These are phyloP conservation scores for Metarhizium anisopliae DNA, from an alignment of 2,329 filamentous ascomycete genomes.

Conservation along the genomic window DNA sequence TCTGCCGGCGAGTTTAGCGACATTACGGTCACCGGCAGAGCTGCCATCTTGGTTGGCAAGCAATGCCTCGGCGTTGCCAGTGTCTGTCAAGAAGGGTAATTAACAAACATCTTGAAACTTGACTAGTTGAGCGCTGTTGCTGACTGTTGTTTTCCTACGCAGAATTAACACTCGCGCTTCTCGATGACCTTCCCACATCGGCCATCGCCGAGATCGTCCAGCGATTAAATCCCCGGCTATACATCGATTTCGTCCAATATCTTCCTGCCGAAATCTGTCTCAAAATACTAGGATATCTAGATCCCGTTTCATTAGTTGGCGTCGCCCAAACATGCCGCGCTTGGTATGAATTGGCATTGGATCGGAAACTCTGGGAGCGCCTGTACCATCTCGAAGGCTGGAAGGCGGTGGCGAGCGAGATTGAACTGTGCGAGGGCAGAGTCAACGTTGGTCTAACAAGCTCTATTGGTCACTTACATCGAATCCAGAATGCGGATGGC, in stretches of 20 bases:
- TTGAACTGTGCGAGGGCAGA: conserved; percentile 56
- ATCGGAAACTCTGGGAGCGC: conserved; percentile 78
- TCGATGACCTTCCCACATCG: conserved; percentile 71
- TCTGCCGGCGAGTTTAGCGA: conserved; percentile 23
- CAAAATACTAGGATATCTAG: conserved; percentile 79
- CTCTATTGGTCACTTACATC: conserved; percentile 32
- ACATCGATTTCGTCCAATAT: conserved; percentile 83
- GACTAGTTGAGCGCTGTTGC: conserved; percentile 8
- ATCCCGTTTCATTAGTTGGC: conserved; percentile 68
- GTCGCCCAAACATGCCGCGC: conserved; percentile 70
- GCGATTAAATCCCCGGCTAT: conserved; percentile 70
- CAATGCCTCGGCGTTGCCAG: conserved; percentile 39
- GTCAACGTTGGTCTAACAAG: conserved; percentile 36
- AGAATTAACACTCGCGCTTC: conserved; percentile 75
- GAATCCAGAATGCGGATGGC: conserved; percentile 36
- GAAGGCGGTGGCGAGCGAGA: conserved; percentile 59
- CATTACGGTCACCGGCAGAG: conserved; percentile 31
- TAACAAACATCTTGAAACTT: conserved; percentile 28
- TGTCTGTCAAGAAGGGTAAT: conserved; percentile 32
- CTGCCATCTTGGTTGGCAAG: conserved; percentile 40
- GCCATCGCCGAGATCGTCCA: conserved; percentile 74
- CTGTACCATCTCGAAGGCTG: conserved; percentile 83
- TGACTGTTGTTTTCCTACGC: background rate
- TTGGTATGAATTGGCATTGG: conserved; percentile 75
- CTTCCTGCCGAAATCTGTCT: conserved; percentile 87